Conservation (phyloP, 805 yeast genomes). For the Candida berthetii region DNA sequence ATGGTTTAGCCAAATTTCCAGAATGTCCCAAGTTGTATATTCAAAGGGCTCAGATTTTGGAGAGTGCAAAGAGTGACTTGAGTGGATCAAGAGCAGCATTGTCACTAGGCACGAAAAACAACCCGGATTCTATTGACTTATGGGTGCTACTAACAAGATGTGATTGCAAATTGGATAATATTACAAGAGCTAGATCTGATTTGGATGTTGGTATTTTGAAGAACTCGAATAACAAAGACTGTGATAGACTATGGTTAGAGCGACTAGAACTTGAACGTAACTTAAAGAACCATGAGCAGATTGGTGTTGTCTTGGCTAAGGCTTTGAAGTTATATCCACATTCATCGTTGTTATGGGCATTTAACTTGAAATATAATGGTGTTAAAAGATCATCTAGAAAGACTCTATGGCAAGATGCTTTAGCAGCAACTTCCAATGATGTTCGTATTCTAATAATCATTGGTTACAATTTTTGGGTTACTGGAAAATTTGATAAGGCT, state of each 20-base stretch:
- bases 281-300: conserved; percentile 42
- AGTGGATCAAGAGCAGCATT: conserved; percentile 41
- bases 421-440: conserved; percentile 57
- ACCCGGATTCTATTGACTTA: conserved; percentile 37
- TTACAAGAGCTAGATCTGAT: conserved; percentile 61
- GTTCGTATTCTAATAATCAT: conserved; percentile 53
- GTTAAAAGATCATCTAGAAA: conserved; percentile 45
- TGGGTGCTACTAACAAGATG: conserved; percentile 50
- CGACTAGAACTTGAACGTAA: conserved; percentile 52
- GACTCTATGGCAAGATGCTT: conserved; percentile 62
- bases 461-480: conserved; percentile 62
- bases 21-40: conserved; percentile 46
- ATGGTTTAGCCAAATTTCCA: conserved; percentile 46
- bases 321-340: conserved; percentile 55
- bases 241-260: conserved; percentile 51
- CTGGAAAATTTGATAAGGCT: conserved; percentile 58
- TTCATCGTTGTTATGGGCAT: conserved; percentile 62
- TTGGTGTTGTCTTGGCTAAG: conserved; percentile 45
- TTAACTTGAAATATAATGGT: conserved; percentile 37
- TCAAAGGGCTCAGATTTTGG: conserved; percentile 54
- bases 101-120: conserved; percentile 39
- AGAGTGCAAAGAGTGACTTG: conserved; percentile 21
- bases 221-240: conserved; percentile 28
- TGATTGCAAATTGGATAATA: conserved; percentile 32
- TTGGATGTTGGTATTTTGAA: conserved; percentile 60